Evolutionary conservation across 2,329 filamentous ascomycete genomes (phyloP).

Genomic region (Arthrinium puccinioides): DNA sequence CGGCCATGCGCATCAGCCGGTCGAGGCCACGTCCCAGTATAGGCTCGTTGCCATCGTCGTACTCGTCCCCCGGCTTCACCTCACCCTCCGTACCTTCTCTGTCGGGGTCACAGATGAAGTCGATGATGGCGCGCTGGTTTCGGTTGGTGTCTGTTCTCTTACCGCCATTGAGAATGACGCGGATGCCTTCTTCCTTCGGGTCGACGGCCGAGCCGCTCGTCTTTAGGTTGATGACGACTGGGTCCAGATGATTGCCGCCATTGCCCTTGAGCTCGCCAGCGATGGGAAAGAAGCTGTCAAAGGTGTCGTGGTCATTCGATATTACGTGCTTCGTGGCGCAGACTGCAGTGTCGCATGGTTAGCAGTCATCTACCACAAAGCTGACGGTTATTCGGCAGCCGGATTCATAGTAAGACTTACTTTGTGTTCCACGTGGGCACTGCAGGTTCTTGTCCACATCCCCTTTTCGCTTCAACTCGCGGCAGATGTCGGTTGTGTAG

Average conservation of each 20-base stretch:
- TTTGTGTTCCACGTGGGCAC: conserved; percentile 64
- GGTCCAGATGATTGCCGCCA: conserved; percentile 52
- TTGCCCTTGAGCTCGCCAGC: conserved; percentile 62
- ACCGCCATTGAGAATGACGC: conserved; percentile 60
- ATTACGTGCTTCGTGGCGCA: conserved; percentile 65
- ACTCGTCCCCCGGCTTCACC: conserved; percentile 48
- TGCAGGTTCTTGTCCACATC: conserved; percentile 46
- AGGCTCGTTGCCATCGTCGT: conserved; percentile 25
- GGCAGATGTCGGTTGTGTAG: conserved; percentile 75
- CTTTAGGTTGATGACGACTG: conserved; percentile 59
- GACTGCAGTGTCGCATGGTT: no score
- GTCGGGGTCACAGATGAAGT: conserved; percentile 74
- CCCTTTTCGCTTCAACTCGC: conserved; percentile 54
- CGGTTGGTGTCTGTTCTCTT: conserved; percentile 42
- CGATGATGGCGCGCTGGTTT: conserved; percentile 70
- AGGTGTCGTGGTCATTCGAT: conserved; percentile 35
- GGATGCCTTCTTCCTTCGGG: conserved; percentile 62
- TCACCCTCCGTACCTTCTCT: conserved; percentile 69
- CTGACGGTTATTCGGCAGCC: no score
- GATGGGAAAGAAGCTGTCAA: conserved; percentile 58
- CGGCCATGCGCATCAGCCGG: conserved; percentile 19
- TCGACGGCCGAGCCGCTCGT: conserved; percentile 57
- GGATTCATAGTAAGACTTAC: no score
- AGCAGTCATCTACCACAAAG: no score
- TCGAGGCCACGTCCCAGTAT: conserved; percentile 17